Evolutionary conservation across 192 early-diverging fungal species (phyloP).

Genomic region (Diversispora epigaea): DNA sequence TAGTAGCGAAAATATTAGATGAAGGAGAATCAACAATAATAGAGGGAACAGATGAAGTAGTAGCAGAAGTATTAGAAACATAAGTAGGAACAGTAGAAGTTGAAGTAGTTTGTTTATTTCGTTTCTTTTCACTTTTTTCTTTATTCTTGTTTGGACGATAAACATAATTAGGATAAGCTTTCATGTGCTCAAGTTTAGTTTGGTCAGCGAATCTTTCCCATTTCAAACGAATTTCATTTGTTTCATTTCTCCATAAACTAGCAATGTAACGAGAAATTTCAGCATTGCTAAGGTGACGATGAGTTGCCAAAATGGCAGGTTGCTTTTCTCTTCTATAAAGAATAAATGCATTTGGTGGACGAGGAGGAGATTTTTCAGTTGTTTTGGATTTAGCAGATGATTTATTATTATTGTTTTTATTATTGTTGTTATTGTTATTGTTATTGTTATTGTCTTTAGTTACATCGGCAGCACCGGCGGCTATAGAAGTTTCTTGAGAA

Average conservation of each 20-base stretch:
- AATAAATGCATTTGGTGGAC: constrained; percentile 31
- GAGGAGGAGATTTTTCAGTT: constrained; percentile 18
- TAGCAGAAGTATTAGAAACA: too few species aligned
- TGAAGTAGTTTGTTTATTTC: neutral
- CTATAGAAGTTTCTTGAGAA: neutral
- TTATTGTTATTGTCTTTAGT: neutral
- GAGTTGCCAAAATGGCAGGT: constrained; percentile 11
- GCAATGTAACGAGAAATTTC: constrained; percentile 23
- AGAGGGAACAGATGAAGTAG: too few species aligned
- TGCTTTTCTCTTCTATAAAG: constrained; percentile 30
- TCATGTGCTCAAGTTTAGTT: constrained; percentile 27
- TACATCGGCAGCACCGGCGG: constrained; percentile 24
- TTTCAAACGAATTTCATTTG: neutral
- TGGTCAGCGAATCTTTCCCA: constrained; percentile 25
- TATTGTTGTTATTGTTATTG: neutral
- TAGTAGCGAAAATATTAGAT: too few species aligned
- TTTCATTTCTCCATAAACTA: constrained; percentile 16
- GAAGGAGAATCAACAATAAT: too few species aligned
- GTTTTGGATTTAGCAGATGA: neutral
- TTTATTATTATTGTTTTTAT: neutral
- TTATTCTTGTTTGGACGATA: constrained; percentile 30
- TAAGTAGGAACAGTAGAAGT: too few species aligned
- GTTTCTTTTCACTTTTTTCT: constrained; percentile 8
- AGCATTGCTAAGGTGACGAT: constrained; percentile 27
- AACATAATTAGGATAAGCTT: constrained; percentile 23